Evolutionary conservation across 2,329 filamentous ascomycete genomes (phyloP).

Genomic region (Colletotrichum sp.): DNA sequence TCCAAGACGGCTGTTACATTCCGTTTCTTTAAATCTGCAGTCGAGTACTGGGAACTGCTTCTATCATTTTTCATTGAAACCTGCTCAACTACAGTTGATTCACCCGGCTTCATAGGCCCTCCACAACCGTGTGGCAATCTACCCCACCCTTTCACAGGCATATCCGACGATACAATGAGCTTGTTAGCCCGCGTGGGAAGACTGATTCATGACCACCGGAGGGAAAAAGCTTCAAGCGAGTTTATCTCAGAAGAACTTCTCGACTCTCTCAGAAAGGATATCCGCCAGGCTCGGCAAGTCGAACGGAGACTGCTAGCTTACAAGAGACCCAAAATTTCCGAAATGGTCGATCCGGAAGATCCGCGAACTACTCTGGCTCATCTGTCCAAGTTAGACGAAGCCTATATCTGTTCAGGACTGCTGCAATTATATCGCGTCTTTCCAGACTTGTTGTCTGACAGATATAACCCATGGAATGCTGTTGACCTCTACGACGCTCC

Average conservation of each 20-base stretch:
- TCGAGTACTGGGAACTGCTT: neutral
- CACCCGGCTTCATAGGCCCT: neutral
- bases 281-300: neutral
- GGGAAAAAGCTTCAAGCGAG: fast-evolving
- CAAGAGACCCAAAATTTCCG: neutral
- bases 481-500: neutral
- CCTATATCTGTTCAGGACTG: neutral
- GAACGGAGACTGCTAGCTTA: neutral
- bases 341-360: neutral
- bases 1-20: neutral
- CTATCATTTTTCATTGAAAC: neutral
- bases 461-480: neutral
- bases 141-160: neutral
- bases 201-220: neutral
- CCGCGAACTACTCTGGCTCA: neutral
- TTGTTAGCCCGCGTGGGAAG: neutral
- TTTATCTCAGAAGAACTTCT: neutral
- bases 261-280: neutral
- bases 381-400: neutral
- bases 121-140: neutral
- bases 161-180: neutral
- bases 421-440: neutral
- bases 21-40: neutral
- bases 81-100: neutral
- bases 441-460: neutral